Evolutionary conservation across 805 yeast species (phyloP).

Genomic region (Saccharomycopsis oosterbeekiorum): DNA sequence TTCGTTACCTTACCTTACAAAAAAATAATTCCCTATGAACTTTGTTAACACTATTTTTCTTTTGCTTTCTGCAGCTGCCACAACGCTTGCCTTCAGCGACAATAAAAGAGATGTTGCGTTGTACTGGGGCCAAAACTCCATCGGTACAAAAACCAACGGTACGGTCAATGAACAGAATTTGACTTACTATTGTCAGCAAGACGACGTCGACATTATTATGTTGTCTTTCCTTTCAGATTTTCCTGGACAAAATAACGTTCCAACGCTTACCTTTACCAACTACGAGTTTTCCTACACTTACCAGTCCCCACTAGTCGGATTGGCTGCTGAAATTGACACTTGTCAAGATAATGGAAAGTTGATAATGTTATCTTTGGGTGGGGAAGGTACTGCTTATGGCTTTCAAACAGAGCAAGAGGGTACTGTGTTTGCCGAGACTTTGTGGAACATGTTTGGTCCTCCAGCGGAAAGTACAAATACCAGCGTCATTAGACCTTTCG

Average conservation of each 20-base stretch:
- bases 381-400: slow-evolving; percentile 29
- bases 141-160: slow-evolving; percentile 39
- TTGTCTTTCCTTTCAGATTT: slow-evolving; percentile 61
- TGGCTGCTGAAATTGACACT: slow-evolving; percentile 57
- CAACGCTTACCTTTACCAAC: slow-evolving; percentile 28
- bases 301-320: slow-evolving; percentile 37
- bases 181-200: slow-evolving; percentile 53
- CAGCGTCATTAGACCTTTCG: slow-evolving; percentile 34
- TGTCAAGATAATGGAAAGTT: slow-evolving; percentile 78
- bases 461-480: slow-evolving; percentile 5
- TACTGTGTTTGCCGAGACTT: slow-evolving; percentile 36
- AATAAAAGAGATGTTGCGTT: slow-evolving; percentile 45
- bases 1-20: no score
- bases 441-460: slow-evolving; percentile 55
- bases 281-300: slow-evolving; percentile 39
- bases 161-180: slow-evolving; percentile 27
- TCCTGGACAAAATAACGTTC: slow-evolving; percentile 35
- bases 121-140: slow-evolving; percentile 77
- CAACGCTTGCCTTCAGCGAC: slow-evolving; percentile 22
- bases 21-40: not conserved
- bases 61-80: not conserved
- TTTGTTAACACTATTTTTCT: not conserved
- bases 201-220: slow-evolving; percentile 61
- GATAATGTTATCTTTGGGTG: slow-evolving; percentile 59
- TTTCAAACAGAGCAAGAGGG: slow-evolving; percentile 27